Evolutionary conservation across 73 alveolate species (phyloP).

Genomic region (Paramecium sexaurelia): DNA sequence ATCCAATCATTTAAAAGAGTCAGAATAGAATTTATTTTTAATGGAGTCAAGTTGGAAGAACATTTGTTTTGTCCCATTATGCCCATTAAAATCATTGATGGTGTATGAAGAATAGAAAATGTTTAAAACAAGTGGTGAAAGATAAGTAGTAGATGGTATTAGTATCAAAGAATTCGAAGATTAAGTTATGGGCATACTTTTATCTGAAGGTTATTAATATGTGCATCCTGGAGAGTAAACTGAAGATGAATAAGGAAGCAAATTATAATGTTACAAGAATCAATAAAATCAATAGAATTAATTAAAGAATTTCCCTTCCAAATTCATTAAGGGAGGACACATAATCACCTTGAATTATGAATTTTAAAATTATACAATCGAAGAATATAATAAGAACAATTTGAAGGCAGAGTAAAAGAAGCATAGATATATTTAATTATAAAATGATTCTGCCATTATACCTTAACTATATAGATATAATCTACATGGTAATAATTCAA

Average conservation of each 20-base stretch:
- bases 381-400: not conserved
- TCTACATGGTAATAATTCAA: not conserved
- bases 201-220: slow-evolving; percentile 1
- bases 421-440: not conserved
- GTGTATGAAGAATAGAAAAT: not conserved
- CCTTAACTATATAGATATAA: not conserved
- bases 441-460: not conserved
- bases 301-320: not conserved
- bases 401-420: not conserved
- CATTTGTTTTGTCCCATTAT: not conserved
- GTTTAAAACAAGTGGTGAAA: not conserved
- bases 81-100: not conserved
- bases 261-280: not conserved
- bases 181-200: not conserved
- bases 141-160: not conserved
- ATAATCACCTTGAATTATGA: not conserved
- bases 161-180: slow-evolving; percentile 3
- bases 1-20: not conserved
- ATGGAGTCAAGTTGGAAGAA: slow-evolving; percentile 1
- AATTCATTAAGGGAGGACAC: slow-evolving; percentile 35
- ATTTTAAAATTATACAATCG: not conserved
- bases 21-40: not conserved
- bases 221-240: not conserved
- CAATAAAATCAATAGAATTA: too few relatives aligned
- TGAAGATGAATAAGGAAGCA: not conserved